A percentile compares a stretch with the other conserved stretches of the same genome.
phyloP scores from a whole-genome alignment of 495 filamentous ascomycete genomes.

The Penicillium herquei region DNA sequence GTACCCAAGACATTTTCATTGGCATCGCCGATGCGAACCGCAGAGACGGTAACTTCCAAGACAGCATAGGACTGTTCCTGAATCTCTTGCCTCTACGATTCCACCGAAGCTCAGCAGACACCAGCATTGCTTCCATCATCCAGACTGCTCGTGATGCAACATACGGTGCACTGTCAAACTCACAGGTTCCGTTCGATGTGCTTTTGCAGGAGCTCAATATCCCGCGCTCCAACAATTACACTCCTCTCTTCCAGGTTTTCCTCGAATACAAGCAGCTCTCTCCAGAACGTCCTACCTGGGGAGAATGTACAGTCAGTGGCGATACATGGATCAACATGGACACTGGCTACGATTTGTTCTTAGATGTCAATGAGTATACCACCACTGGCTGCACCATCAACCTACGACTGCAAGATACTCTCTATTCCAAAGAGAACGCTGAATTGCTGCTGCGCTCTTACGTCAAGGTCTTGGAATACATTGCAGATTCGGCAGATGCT shows the following conservation, averaged over 20 bases:
- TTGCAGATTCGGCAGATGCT: too few species aligned
- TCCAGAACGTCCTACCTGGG: too few species aligned
- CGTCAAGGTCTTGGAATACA: too few species aligned
- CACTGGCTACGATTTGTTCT: too few species aligned
- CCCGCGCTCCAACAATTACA: slow-evolving; percentile 14
- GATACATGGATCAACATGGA: too few species aligned
- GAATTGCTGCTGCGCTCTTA: too few species aligned
- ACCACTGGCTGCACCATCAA: too few species aligned
- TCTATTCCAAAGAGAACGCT: too few species aligned
- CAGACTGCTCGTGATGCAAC: background rate
- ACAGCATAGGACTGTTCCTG: slow-evolving; percentile 39
- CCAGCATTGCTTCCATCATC: background rate
- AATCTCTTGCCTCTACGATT: slow-evolving; percentile 49
- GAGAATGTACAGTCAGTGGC: too few species aligned
- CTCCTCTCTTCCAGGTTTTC: slow-evolving; percentile 32
- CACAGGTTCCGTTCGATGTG: background rate
- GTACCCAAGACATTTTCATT: slow-evolving; percentile 29
- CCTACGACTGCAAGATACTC: too few species aligned
- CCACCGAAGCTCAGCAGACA: slow-evolving; percentile 7
- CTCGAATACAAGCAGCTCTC: slow-evolving; percentile 24
- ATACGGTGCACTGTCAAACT: slow-evolving; percentile 2
- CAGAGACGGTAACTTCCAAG: slow-evolving; percentile 10
- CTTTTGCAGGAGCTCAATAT: background rate
- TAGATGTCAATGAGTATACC: too few species aligned
- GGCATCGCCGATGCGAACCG: slow-evolving; percentile 42